A percentile compares a stretch with the other conserved stretches of the same genome.
These are phyloP conservation scores for Dryadomyces quercus-mongolicae DNA, from an alignment of 2,329 filamentous ascomycete species.

Conservation along the genomic window DNA sequence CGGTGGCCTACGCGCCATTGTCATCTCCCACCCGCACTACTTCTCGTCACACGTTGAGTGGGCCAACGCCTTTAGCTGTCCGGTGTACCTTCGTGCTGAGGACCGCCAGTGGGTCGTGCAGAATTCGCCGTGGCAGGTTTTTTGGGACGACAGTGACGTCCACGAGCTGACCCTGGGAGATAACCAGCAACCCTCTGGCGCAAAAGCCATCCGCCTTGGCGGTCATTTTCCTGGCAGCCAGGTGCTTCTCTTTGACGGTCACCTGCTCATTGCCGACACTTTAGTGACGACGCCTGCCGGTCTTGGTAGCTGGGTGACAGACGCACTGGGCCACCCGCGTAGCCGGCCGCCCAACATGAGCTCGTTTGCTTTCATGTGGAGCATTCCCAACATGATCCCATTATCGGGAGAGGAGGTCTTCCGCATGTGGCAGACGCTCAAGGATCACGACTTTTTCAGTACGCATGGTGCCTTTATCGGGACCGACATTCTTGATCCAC, in stretches of 20 bases:
- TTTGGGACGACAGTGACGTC: slow-evolving; percentile 29
- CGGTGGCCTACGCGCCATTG: slow-evolving; percentile 59
- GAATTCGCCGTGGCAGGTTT: slow-evolving; percentile 28
- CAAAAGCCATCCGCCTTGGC: slow-evolving; percentile 56
- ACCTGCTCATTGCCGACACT: slow-evolving; percentile 66
- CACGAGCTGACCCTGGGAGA: slow-evolving; percentile 21
- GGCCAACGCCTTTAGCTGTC: slow-evolving; percentile 56
- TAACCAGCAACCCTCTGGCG: slow-evolving; percentile 18
- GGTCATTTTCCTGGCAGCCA: slow-evolving; percentile 72
- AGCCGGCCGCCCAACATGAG: slow-evolving; percentile 31
- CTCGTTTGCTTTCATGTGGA: slow-evolving; percentile 64
- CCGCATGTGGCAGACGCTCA: slow-evolving; percentile 58
- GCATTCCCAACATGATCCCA: slow-evolving; percentile 63
- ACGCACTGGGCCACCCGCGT: slow-evolving; percentile 25
- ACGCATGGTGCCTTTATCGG: slow-evolving; percentile 57
- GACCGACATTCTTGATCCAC: slow-evolving; percentile 43
- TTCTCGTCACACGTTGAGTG: slow-evolving; percentile 67
- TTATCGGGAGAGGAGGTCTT: slow-evolving; percentile 50
- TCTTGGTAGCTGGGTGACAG: slow-evolving; percentile 31
- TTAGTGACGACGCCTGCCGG: slow-evolving; percentile 57
- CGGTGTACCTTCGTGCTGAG: slow-evolving; percentile 54
- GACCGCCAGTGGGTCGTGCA: slow-evolving; percentile 53
- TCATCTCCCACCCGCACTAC: slow-evolving; percentile 73
- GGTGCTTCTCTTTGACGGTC: slow-evolving; percentile 48
- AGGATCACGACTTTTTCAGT: slow-evolving; percentile 47